Conservation (phyloP, 108 stramenopile species). For the Pelagomonas calceolata region DNA sequence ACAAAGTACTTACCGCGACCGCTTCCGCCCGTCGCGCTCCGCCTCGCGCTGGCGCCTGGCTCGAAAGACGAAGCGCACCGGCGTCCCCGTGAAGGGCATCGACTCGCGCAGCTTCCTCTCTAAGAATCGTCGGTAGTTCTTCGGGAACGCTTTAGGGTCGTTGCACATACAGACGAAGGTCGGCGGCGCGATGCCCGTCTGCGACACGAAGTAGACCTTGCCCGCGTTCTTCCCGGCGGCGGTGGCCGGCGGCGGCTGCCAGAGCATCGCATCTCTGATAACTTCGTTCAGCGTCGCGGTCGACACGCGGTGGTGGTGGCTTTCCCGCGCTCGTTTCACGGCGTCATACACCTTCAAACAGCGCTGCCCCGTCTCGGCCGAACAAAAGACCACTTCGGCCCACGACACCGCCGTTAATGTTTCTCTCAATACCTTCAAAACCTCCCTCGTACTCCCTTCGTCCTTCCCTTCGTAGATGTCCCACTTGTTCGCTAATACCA, state of each 20-base stretch:
- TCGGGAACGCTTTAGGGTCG: slow-evolving; percentile 77
- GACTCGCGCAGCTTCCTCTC: slow-evolving; percentile 91
- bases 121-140: slow-evolving; percentile 83
- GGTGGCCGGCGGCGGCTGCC: slow-evolving; percentile 84
- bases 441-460: slow-evolving; percentile 61
- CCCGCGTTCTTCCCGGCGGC: slow-evolving; percentile 66
- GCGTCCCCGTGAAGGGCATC: slow-evolving; percentile 82
- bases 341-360: slow-evolving; percentile 79
- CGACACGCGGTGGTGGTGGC: slow-evolving; percentile 71
- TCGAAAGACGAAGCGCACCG: slow-evolving; percentile 86
- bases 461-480: slow-evolving; percentile 90
- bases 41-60: slow-evolving; percentile 60
- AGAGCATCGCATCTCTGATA: slow-evolving; percentile 79
- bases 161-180: slow-evolving; percentile 88
- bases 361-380: slow-evolving; percentile 84
- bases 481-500: slow-evolving; percentile 95
- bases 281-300: slow-evolving; percentile 91
- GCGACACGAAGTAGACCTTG: slow-evolving; percentile 89
- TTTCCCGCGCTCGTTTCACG: slow-evolving; percentile 68
- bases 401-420: slow-evolving; percentile 71
- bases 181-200: slow-evolving; percentile 73
- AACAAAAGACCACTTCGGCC: slow-evolving; percentile 90
- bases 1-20: no score
- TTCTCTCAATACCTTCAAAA: slow-evolving; percentile 69
- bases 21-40: no score